Conservation (phyloP, 108 stramenopile genomes). For the Conticribra weissflogii region DNA sequence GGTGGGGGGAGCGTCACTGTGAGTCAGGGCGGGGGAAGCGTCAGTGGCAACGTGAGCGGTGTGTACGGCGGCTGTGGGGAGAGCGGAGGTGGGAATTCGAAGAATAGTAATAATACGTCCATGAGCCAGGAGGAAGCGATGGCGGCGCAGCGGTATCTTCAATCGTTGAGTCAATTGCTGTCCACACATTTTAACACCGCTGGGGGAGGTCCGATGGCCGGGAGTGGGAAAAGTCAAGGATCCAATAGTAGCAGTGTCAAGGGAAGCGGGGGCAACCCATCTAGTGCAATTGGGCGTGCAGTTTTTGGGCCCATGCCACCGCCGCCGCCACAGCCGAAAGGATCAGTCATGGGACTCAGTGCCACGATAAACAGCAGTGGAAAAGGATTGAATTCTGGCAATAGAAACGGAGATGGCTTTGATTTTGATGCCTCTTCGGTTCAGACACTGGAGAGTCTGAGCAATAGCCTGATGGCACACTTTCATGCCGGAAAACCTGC, state of each 20-base stretch:
- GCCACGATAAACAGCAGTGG: not conserved
- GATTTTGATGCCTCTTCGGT: not conserved
- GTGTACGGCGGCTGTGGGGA: not conserved
- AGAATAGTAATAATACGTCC: not conserved
- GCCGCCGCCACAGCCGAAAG: not conserved
- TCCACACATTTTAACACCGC: slow-evolving; percentile 5
- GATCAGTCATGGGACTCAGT: not conserved
- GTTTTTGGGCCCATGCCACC: not conserved
- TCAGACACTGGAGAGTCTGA: slow-evolving; percentile 12
- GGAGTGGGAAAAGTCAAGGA: not conserved
- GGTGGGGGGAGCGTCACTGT: not conserved
- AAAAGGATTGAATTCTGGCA: not conserved
- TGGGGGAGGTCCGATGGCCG: not conserved
- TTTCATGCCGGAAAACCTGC: slow-evolving; percentile 2
- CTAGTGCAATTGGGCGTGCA: not conserved
- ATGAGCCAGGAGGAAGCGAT: slow-evolving; percentile 1
- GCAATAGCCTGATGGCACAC: not conserved
- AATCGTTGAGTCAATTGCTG: slow-evolving; percentile 15
- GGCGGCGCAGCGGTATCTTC: slow-evolving; percentile 20
- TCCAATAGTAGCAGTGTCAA: not conserved
- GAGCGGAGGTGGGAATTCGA: not conserved
- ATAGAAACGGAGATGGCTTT: not conserved
- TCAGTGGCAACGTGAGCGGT: not conserved
- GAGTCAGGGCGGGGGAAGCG: not conserved
- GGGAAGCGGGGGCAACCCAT: not conserved